Base-by-base conservation (phyloP, 352 stramenopile species). In the Paralagenidium karlingii region DNA sequence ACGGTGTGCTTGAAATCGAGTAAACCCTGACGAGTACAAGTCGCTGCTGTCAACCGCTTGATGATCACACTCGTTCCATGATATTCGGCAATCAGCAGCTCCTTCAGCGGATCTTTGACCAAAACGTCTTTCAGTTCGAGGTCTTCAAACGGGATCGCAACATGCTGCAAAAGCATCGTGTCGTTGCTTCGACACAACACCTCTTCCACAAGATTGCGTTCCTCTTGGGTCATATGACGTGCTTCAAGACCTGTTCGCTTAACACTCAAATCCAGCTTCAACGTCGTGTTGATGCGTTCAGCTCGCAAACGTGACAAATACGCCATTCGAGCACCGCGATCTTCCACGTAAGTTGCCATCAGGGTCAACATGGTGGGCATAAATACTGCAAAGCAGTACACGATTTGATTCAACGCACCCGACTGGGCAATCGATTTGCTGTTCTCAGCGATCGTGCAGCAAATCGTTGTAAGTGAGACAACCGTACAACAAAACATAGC, bases 221-320 rank as follows among this genome's bases (percentile, higher is more conserved):
- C 66, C 24, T 78, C 67, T 2, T 53, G 52, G 7, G 62, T 63
- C 42, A 83, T 57, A 24, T 70, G 74, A 2, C 58, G 58, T 33
- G 82, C 84, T 48, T 84, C 71, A 4, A 86, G 47, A 0, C 71
- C 64, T 26, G 68, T 68, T 24, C 71, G 67, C 34, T 86, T 86
- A 21, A 82, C 60, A 9, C 69, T 84, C 6, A 86, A 43, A 36
- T 85, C 75, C 32, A 85, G 45, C 38, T 86, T 89, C 5, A 89
- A 52, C 27, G 71, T 76, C 36, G 73, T 89, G 46, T 89, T 89
- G 40, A 89, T 77, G 5, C 75, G 66, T 33, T 89, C 71, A 0
- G 71, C 75, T 38, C 66, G 67, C 9, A 84, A 53, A 56, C 84
- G 82, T 1, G 66, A 82, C 1, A 67, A 69, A 40, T 85, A 89